Base-by-base conservation (phyloP, 2,329 filamentous ascomycete species). In the Gremmenia infestans region DNA sequence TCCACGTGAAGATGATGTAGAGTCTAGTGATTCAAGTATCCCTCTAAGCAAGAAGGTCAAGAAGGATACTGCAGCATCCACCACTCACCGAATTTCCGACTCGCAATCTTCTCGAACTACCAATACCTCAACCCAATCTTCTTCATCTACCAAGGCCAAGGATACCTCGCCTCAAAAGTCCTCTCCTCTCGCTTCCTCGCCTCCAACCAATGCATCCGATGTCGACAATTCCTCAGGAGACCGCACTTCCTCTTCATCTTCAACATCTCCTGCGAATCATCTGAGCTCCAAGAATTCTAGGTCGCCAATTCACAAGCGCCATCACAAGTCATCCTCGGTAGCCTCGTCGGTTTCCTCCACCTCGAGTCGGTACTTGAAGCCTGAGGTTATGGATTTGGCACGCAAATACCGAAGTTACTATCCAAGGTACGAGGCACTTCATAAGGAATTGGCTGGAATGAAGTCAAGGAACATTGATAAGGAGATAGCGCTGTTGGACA, bases 121-220 rank as follows among this genome's bases (percentile, higher is more conserved):
- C 19, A 67, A 64, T 25, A 73, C 73, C 1, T 74, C 77, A 5
- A 72, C 69, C 8, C 65, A 71, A 32, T 76, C 76, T 1, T 69
- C 72, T 55, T 51, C 51, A n/a, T 62, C 62, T 7, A 59, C 23
- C 49, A 67, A 65, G 59, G 65, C 56, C 48, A 79, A 81, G 69
- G 74, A 77, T 59, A 84, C 78, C 0, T 84, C 81, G 6, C 82
- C 81, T 0, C 74, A 75, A 50, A 86, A 86, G 67, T 86, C 83
- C 2, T 86, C 83, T 9, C 83, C 83, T 4, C 72, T 86, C 17
- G 82, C 82, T n/a, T 82, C 82, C 1, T 86, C 83, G 6, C 82
- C 83, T 12, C 83, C 83, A 0, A 85, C 83, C 7, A 86, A 86
- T 60, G 83, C 82, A 1, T 85, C 82, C 1, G 83, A 86, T 55